Percentiles rank a stretch among this genome's conserved stretches.
phyloP scores from a whole-genome alignment of 495 filamentous ascomycete species.

The Chaetomidium leptoderma region DNA sequence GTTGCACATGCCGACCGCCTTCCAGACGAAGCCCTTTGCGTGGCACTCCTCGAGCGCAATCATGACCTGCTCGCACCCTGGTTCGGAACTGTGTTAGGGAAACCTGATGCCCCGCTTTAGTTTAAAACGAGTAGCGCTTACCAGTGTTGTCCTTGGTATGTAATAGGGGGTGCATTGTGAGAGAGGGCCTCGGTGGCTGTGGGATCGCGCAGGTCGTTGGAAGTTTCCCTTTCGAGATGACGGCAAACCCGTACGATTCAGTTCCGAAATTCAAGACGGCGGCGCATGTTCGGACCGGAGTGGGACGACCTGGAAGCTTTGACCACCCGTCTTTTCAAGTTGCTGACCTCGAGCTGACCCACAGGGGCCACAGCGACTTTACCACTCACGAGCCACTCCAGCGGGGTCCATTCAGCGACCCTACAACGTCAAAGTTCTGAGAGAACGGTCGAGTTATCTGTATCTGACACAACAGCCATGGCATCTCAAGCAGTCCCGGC shows the following conservation, averaged over 20 bases:
- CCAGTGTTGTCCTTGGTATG: slow-evolving; percentile 87
- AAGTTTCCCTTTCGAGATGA: background rate
- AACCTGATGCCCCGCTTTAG: background rate
- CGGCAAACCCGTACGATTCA: background rate
- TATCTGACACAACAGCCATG: slow-evolving; percentile 28
- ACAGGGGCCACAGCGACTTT: background rate
- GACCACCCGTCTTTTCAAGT: slow-evolving; percentile 7
- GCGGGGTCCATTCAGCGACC: background rate
- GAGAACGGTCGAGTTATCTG: background rate
- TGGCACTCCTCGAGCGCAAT: slow-evolving; percentile 91
- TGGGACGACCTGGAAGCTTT: slow-evolving; percentile 26
- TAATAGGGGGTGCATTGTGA: slow-evolving; percentile 91
- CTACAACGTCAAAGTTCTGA: background rate
- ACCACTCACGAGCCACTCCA: background rate
- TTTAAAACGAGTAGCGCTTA: slow-evolving; percentile 35
- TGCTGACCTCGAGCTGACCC: background rate
- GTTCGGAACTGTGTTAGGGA: slow-evolving; percentile 1
- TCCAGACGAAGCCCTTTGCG: slow-evolving; percentile 83
- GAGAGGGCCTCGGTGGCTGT: background rate
- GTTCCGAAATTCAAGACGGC: background rate
- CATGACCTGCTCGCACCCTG: slow-evolving; percentile 94
- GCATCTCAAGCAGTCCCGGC: slow-evolving; percentile 42
- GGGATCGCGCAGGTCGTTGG: no score
- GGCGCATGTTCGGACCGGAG: no score
- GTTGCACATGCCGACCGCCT: slow-evolving; percentile 85